A percentile compares a stretch with the other conserved stretches of the same genome.
Evolutionary conservation across 495 filamentous ascomycete species (phyloP).

Genomic region (Penicillium cinerascens): DNA sequence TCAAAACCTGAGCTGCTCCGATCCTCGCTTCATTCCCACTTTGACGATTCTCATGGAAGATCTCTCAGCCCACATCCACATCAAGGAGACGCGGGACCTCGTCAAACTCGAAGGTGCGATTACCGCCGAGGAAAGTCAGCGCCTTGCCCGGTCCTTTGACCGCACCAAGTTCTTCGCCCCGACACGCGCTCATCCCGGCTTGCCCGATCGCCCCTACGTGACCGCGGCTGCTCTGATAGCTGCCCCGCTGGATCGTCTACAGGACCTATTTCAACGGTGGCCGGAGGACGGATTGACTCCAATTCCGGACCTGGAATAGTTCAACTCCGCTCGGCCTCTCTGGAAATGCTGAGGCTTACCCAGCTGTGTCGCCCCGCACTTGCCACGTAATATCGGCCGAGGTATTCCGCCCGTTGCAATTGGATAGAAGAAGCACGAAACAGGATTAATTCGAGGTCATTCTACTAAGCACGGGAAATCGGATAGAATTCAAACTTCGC

Average conservation of each 20-base stretch:
- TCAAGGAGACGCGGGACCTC: constrained; percentile 57
- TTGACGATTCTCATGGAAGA: constrained; percentile 51
- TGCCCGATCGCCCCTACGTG: constrained; percentile 26
- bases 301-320: neutral
- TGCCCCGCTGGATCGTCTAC: constrained; percentile 32
- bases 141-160: constrained; percentile 50
- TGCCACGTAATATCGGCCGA: neutral
- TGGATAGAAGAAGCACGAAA: neutral
- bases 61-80: constrained; percentile 52
- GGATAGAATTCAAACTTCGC: neutral
- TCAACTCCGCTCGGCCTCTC: neutral
- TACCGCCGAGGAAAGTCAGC: constrained; percentile 32
- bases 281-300: constrained; percentile 11
- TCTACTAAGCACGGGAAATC: neutral
- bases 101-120: constrained; percentile 48
- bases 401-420: neutral
- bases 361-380: neutral
- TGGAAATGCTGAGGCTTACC: neutral
- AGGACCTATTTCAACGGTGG: constrained; percentile 34
- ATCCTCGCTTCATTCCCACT: constrained; percentile 49
- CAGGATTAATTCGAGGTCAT: neutral
- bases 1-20: constrained; percentile 47
- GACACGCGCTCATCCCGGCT: constrained; percentile 50
- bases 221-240: constrained; percentile 26
- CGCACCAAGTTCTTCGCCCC: constrained; percentile 62